A percentile compares a stretch with the other conserved stretches of the same genome.
Evolutionary conservation across 2,329 filamentous ascomycete species (phyloP).

Genomic region (Monilinia laxa): DNA sequence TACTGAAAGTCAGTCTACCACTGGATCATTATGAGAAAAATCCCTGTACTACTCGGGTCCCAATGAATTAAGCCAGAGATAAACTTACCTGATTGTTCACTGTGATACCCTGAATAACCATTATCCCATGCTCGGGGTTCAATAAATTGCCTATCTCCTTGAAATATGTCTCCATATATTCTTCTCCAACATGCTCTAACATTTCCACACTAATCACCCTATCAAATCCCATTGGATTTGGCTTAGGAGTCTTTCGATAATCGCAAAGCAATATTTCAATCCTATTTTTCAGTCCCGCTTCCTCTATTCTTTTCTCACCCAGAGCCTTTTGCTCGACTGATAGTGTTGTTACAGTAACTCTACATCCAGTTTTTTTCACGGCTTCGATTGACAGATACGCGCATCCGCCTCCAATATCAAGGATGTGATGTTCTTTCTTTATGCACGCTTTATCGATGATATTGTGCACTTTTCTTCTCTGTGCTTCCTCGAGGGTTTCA

Average conservation of each 20-base stretch:
- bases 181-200: slow-evolving; percentile 68
- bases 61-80: neutral
- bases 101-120: slow-evolving; percentile 71
- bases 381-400: slow-evolving; percentile 68
- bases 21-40: neutral
- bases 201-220: slow-evolving; percentile 73
- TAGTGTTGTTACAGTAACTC: slow-evolving; percentile 66
- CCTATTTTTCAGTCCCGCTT: slow-evolving; percentile 55
- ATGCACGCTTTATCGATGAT: slow-evolving; percentile 64
- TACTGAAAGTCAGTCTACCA: neutral
- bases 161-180: slow-evolving; percentile 66
- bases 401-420: slow-evolving; percentile 74
- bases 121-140: slow-evolving; percentile 62
- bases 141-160: slow-evolving; percentile 57
- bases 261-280: slow-evolving; percentile 64
- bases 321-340: slow-evolving; percentile 65
- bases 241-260: slow-evolving; percentile 58
- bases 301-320: slow-evolving; percentile 60
- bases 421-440: slow-evolving; percentile 60
- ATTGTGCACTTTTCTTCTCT: slow-evolving; percentile 61
- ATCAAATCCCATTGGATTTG: slow-evolving; percentile 54
- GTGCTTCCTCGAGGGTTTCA: slow-evolving; percentile 62
- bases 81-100: slow-evolving; percentile 47
- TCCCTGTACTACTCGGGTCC: neutral
- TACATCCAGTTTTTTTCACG: slow-evolving; percentile 61